Percentiles rank a stretch among this genome's conserved stretches.
Evolutionary conservation across 2,329 filamentous ascomycete genomes (phyloP).

Genomic region (Venturia asperata): DNA sequence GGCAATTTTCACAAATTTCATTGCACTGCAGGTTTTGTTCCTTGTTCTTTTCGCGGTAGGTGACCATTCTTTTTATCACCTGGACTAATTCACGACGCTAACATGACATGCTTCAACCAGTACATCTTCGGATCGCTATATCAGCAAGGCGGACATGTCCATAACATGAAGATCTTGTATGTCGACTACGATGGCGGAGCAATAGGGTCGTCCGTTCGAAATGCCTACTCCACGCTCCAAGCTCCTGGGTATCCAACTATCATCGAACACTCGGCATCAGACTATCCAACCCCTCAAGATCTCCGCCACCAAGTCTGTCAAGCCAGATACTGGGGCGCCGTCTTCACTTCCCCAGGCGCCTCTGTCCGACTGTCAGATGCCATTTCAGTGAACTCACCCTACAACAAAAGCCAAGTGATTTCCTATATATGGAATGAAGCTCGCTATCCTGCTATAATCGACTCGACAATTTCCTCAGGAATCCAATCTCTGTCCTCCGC

Average conservation of each 20-base stretch:
- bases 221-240: slow-evolving; percentile 25
- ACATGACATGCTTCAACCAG: not conserved
- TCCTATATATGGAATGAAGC: slow-evolving; percentile 42
- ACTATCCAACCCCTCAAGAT: slow-evolving; percentile 24
- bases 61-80: not conserved
- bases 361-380: slow-evolving; percentile 34
- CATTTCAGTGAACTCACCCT: slow-evolving; percentile 32
- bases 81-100: not conserved
- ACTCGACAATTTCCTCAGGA: slow-evolving; percentile 29
- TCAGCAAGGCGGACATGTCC: slow-evolving; percentile 26
- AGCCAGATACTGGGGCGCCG: slow-evolving; percentile 28
- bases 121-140: slow-evolving; percentile 20
- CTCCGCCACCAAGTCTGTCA: slow-evolving; percentile 26
- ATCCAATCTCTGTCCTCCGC: slow-evolving; percentile 31
- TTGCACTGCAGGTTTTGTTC: slow-evolving; percentile 20
- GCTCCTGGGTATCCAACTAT: slow-evolving; percentile 25
- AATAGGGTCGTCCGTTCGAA: slow-evolving; percentile 24
- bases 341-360: slow-evolving; percentile 30
- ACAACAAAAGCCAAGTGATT: slow-evolving; percentile 33
- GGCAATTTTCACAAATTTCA: slow-evolving; percentile 15
- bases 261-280: slow-evolving; percentile 21
- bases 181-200: slow-evolving; percentile 29
- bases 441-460: slow-evolving; percentile 36
- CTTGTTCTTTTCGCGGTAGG: slow-evolving; percentile 16
- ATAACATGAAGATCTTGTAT: slow-evolving; percentile 26